Evolutionary conservation across 176 grass and related monocot genomes (phyloP).

Genomic region (Musa schizocarpa): DNA sequence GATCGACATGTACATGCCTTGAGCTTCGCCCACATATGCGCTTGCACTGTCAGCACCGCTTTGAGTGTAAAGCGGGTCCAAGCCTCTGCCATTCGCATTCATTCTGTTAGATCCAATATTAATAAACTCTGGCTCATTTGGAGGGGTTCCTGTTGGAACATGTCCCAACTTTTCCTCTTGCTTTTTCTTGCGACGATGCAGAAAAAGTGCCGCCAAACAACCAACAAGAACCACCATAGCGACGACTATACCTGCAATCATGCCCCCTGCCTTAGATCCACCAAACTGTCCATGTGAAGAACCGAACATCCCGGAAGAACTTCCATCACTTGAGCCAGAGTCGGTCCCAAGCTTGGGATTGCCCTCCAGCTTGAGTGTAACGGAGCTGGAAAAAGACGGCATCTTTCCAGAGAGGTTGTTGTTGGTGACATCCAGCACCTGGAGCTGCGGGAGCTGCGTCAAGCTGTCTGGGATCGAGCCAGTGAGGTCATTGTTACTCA

Average conservation of each 20-base stretch:
- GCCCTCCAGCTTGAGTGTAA: constrained; percentile 36
- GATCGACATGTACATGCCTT: constrained; percentile 69
- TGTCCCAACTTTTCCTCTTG: constrained; percentile 40
- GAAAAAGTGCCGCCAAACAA: constrained; percentile 27
- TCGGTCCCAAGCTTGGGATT: constrained; percentile 27
- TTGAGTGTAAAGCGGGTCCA: constrained; percentile 22
- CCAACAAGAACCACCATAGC: constrained; percentile 34
- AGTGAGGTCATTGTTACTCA: constrained; percentile 56
- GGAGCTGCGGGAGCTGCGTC: constrained; percentile 37
- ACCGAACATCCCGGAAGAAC: not conserved
- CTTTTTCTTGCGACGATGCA: constrained; percentile 36
- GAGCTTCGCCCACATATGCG: not conserved
- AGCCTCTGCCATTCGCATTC: constrained; percentile 23
- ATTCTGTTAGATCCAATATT: constrained; percentile 39
- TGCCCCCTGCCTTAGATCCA: constrained; percentile 18
- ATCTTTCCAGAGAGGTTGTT: constrained; percentile 62
- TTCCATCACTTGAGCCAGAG: constrained; percentile 23
- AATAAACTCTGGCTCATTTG: constrained; percentile 29
- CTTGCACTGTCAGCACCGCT: constrained; percentile 7
- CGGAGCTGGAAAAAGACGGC: constrained; percentile 46
- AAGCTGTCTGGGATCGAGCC: constrained; percentile 54
- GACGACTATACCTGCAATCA: constrained; percentile 50
- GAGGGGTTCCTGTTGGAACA: constrained; percentile 33
- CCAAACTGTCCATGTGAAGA: constrained; percentile 6
- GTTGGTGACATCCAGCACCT: constrained; percentile 56